A percentile compares a stretch with the other conserved stretches of the same genome.
Evolutionary conservation across 108 stramenopile genomes (phyloP).

Genomic region (Nannochloropsis salina): DNA sequence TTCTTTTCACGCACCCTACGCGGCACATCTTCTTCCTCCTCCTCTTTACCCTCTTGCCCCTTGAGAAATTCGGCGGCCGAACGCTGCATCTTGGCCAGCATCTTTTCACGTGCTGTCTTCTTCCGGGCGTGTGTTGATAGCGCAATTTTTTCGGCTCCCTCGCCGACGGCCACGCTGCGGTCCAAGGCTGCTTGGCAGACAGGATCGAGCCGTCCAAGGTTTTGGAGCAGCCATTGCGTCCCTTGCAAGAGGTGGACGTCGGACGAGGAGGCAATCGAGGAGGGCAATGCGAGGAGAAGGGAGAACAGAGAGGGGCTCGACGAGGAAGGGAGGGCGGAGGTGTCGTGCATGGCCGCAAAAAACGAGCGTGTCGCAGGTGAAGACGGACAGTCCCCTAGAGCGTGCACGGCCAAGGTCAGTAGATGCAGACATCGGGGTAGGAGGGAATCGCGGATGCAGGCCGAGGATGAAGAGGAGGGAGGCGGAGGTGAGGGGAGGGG

Average conservation of each 20-base stretch:
- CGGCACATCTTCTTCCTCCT: not conserved
- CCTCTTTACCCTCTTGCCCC: not conserved
- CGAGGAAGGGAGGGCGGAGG: not conserved
- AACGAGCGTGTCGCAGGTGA: not conserved
- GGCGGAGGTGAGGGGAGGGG: not conserved
- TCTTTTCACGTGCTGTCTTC: slow-evolving; percentile 26
- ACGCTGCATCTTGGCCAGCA: slow-evolving; percentile 30
- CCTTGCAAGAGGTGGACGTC: not conserved
- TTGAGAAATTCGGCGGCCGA: slow-evolving; percentile 28
- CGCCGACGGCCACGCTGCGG: not conserved
- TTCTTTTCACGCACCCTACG: slow-evolving; percentile 22
- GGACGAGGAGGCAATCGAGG: not conserved
- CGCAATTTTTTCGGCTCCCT: not conserved
- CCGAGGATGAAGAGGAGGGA: not conserved
- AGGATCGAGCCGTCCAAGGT: not conserved
- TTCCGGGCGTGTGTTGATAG: not conserved
- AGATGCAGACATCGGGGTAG: slow-evolving; percentile 36
- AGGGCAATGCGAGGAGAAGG: not conserved
- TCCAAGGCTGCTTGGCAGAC: not conserved
- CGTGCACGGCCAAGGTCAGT: slow-evolving; percentile 38
- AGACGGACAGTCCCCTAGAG: not conserved
- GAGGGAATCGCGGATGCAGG: slow-evolving; percentile 25
- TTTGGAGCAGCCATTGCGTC: not conserved
- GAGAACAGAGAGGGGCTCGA: not conserved
- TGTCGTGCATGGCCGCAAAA: not conserved